Conservation (phyloP, 2,329 filamentous ascomycete species). For the Penicillium sp. region DNA sequence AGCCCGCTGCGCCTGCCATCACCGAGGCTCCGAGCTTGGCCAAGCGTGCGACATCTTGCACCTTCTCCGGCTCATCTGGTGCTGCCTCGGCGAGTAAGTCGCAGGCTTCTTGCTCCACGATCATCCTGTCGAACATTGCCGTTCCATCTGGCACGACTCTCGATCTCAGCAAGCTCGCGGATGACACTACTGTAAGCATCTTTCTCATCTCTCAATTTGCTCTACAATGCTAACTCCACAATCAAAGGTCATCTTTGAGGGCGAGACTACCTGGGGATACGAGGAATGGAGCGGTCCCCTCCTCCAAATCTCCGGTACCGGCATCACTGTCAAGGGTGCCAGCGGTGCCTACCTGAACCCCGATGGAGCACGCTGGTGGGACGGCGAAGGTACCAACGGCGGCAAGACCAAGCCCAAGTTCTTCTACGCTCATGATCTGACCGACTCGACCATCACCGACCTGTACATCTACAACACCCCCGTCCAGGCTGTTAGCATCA, state of each 20-base stretch:
- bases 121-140: constrained; percentile 18
- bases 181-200: constrained; percentile 19
- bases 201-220: not conserved
- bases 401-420: constrained; percentile 67
- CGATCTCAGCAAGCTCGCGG: constrained; percentile 19
- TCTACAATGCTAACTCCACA: not conserved
- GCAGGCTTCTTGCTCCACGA: constrained; percentile 22
- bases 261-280: constrained; percentile 23
- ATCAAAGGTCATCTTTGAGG: constrained; percentile 21
- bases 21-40: constrained; percentile 18
- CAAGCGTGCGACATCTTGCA: constrained; percentile 21
- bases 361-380: constrained; percentile 57
- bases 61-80: constrained; percentile 20
- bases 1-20: constrained; percentile 19
- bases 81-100: constrained; percentile 17
- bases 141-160: constrained; percentile 23
- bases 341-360: constrained; percentile 16
- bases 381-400: constrained; percentile 61
- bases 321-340: constrained; percentile 19
- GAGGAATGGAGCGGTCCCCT: constrained; percentile 22
- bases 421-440: constrained; percentile 51
- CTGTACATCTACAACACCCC: constrained; percentile 39
- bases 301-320: constrained; percentile 19
- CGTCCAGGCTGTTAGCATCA: constrained; percentile 40
- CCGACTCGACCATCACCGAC: constrained; percentile 32